Conservation (phyloP, 2,329 filamentous ascomycete species). For the Penicillium sp. region DNA sequence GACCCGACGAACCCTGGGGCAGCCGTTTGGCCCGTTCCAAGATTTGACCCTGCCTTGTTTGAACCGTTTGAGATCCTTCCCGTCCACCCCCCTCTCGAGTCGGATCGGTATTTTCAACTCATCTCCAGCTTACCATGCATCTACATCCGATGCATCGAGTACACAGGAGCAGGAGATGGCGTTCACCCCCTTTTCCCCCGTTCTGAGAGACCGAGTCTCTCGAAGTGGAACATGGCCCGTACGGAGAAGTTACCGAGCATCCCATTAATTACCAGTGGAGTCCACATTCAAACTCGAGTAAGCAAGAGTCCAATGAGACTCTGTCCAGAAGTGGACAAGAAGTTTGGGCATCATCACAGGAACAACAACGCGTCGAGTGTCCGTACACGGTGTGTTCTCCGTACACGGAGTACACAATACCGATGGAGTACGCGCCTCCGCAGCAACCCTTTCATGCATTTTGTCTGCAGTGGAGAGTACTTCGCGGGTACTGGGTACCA, state of each 20-base stretch:
- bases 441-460: not conserved
- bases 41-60: conserved; percentile 2
- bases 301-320: conserved; percentile 3
- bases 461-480: not conserved
- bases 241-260: conserved; percentile 15
- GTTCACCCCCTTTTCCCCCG: not conserved
- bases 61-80: not conserved
- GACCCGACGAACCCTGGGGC: conserved; percentile 26
- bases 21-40: conserved; percentile 23
- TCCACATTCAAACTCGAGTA: not conserved
- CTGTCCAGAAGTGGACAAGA: not conserved
- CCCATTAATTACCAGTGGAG: conserved; percentile 8
- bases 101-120: not conserved
- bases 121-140: not conserved
- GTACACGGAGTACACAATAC: conserved; percentile 2
- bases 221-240: conserved; percentile 15
- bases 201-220: not conserved
- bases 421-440: not conserved
- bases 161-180: not conserved
- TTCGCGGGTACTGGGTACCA: not conserved
- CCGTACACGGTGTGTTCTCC: conserved; percentile 8
- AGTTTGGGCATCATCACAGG: conserved; percentile 16
- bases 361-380: conserved; percentile 1
- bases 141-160: not conserved
- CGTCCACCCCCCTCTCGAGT: not conserved